phyloP scores from a whole-genome alignment of 768 basidiomycete species.

The Suillus variegatus region DNA sequence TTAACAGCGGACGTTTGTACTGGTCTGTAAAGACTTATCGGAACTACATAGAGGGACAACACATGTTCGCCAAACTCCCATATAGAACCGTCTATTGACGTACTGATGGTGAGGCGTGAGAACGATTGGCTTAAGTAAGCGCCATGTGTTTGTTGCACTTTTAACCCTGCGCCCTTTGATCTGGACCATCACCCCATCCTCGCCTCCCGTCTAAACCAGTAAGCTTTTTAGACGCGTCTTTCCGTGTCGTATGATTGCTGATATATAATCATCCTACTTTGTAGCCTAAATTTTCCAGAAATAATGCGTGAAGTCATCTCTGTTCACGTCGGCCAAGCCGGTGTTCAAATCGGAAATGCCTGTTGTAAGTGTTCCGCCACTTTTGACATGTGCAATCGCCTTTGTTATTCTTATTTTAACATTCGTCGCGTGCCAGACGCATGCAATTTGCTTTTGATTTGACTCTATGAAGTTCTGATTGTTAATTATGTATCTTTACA shows the following conservation, averaged over 20 bases:
- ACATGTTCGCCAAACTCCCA: background rate
- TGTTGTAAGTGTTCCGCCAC: conserved; percentile 73
- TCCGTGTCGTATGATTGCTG: conserved; percentile 22
- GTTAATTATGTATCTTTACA: conserved; percentile 37
- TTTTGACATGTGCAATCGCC: conserved; percentile 4
- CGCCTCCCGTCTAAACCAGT: conserved; percentile 26
- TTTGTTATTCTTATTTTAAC: background rate
- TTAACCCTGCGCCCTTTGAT: conserved; percentile 41
- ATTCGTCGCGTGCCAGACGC: conserved; percentile 3
- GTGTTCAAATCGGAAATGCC: conserved; percentile 97
- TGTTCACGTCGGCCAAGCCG: conserved; percentile 98
- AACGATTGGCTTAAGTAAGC: conserved; percentile 29
- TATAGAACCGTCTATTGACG: conserved; percentile 6
- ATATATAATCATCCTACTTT: background rate
- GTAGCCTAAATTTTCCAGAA: conserved; percentile 17
- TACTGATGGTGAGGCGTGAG: conserved; percentile 23
- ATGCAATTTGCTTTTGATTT: conserved; percentile 18
- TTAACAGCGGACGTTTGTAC: background rate
- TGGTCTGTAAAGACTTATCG: background rate
- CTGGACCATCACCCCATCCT: conserved; percentile 29
- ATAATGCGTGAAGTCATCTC: conserved; percentile 97
- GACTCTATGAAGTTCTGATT: conserved; percentile 1
- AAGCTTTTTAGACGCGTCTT: conserved; percentile 30
- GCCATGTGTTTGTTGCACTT: conserved; percentile 38
- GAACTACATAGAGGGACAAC: background rate